Base-by-base conservation (phyloP, 257 asterid species). In the Hygrophila difformis region DNA sequence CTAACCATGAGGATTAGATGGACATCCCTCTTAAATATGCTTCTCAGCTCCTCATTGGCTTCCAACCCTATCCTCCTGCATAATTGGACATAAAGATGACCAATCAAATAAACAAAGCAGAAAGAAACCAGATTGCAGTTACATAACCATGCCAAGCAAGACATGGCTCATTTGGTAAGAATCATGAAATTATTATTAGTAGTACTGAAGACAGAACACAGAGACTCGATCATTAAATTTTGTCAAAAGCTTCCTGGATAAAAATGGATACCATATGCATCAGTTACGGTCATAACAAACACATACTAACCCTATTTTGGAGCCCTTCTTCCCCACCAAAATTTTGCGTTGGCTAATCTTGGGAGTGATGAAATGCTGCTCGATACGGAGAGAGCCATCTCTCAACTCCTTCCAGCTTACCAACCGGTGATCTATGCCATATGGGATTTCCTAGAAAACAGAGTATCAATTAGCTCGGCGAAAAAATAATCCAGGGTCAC, bases 271-370 rank as follows among this genome's bases (percentile, higher is more conserved):
- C n/a, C n/a, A n/a, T n/a, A 9, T 18, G 34, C 8, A 46, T 18
- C 12, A 19, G n/a, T 19, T 12, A 46, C 12, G 7, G 19, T n/a
- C 31, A 26, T 26, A 8, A 26, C 4, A 45, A 19, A 2, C 39
- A 39, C 23, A 57, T n/a, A n/a, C 84, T 76, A 51, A 82, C 98
- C 96, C 93, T 16, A 82, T 85, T 66, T 70, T 89, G 47, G 84
- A 72, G 53, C 96, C 98, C 17, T 79, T 79, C 70, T 78, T 75
- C 46, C 98, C 98, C 17, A 89, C 87, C 8, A 89, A 77, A 56
- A 89, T 89, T 60, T 77, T 79, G 59, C 93, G 94, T 70, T 85
- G 98, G 74, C 98, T 89, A 24, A 79, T 50, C 77, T 89, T 89
- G 67, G 49, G 77, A 42, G 98, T 89, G 75, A 89, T 70, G 53